Evolutionary conservation across 208 protist species (phyloP).

Genomic region (Tritrichomonas foetus): DNA sequence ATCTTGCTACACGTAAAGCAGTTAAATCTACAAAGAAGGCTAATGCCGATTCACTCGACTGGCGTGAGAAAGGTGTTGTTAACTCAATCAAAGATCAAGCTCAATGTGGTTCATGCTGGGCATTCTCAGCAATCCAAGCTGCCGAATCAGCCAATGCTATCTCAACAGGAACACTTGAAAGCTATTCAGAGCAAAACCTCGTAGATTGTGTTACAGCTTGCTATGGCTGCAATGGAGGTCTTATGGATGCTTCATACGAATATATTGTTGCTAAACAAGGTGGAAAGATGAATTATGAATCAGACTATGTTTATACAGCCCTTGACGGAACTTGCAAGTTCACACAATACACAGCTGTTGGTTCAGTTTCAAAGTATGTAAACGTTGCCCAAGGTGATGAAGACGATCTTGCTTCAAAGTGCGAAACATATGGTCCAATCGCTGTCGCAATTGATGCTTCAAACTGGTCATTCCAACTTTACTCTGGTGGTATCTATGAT

Average conservation of each 20-base stretch:
- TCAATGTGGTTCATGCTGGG: not conserved
- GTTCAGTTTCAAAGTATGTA: not conserved
- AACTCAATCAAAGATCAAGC: not conserved
- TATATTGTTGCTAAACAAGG: not conserved
- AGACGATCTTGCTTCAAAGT: not conserved
- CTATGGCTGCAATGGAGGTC: not conserved
- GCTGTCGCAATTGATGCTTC: not conserved
- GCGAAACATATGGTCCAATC: not conserved
- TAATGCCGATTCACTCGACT: not conserved
- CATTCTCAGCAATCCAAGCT: not conserved
- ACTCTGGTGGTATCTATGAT: not conserved
- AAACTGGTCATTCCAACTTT: not conserved
- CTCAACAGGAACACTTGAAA: not conserved
- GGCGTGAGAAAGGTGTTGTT: not conserved
- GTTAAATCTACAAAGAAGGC: not conserved
- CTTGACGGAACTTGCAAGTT: not conserved
- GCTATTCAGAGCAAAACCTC: not conserved
- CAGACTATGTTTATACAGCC: not conserved
- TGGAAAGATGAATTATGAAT: not conserved
- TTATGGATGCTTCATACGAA: not conserved
- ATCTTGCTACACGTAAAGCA: not conserved
- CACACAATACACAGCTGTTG: not conserved
- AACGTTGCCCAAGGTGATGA: not conserved
- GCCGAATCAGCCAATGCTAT: not conserved
- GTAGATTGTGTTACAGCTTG: not conserved